These are phyloP conservation scores for Gracilariopsis chorda DNA, from an alignment of 23 red algal species.

Conservation along the genomic window DNA sequence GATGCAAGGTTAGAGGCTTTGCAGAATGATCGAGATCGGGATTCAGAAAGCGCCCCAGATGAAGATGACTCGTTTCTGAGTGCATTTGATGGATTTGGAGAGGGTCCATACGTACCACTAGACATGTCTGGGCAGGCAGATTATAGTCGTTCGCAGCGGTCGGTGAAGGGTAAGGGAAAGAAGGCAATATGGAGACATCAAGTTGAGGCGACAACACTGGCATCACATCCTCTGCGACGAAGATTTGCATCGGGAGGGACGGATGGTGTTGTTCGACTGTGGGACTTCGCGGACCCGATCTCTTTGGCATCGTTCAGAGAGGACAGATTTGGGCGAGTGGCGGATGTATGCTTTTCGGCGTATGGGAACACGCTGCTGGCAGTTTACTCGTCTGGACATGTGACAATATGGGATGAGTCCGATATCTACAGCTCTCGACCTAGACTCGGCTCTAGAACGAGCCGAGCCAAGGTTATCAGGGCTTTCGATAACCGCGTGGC, in stretches of 20 bases:
- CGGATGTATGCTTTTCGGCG: conserved; percentile 71
- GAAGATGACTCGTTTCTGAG: conserved; percentile 55
- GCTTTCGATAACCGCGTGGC: conserved; percentile 79
- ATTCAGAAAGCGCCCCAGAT: neutral
- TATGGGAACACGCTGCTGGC: conserved; percentile 74
- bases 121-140: neutral
- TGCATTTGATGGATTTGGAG: conserved; percentile 45
- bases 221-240: conserved; percentile 74
- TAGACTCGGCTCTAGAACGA: neutral
- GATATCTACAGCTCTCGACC: conserved; percentile 30
- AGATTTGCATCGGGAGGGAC: conserved; percentile 82
- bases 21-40: conserved; percentile 3
- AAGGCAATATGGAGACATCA: conserved; percentile 75
- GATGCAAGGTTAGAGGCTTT: conserved; percentile 37
- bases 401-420: conserved; percentile 77
- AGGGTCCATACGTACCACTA: conserved; percentile 46
- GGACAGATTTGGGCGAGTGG: conserved; percentile 63
- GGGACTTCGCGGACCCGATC: conserved; percentile 84
- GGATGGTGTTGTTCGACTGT: conserved; percentile 80
- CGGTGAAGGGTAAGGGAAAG: neutral
- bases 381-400: conserved; percentile 78
- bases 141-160: neutral
- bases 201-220: conserved; percentile 53
- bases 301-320: conserved; percentile 62
- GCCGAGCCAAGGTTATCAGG: conserved; percentile 29